These are phyloP conservation scores for Claviceps spartinae DNA, from an alignment of 2,329 filamentous ascomycete genomes.

Conservation along the genomic window DNA sequence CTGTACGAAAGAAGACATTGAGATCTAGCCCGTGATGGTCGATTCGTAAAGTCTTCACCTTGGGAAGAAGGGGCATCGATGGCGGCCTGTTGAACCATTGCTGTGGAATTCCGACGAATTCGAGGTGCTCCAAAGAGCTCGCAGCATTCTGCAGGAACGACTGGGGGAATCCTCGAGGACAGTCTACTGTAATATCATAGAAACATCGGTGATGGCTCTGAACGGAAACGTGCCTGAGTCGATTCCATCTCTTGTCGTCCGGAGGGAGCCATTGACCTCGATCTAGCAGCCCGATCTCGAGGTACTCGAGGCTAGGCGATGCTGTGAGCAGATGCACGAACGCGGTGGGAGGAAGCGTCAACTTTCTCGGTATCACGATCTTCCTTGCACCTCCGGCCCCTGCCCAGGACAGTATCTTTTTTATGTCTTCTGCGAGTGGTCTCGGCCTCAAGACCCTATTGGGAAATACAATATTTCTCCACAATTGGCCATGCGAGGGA, in stretches of 20 bases:
- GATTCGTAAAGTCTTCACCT: conserved; percentile 10
- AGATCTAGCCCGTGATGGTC: no score
- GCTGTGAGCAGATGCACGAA: no score
- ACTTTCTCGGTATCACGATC: no score
- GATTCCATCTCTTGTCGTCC: conserved; percentile 4
- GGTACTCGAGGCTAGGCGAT: conserved; percentile 12
- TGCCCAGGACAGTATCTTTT: no score
- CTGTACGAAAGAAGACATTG: no score
- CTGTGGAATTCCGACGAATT: conserved; percentile 12
- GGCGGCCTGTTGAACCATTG: conserved; percentile 8
- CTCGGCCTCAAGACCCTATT: no score
- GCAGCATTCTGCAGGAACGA: conserved; percentile 9
- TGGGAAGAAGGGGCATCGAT: conserved; percentile 13
- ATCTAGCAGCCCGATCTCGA: conserved; percentile 11
- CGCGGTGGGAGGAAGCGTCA: no score
- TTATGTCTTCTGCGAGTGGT: no score
- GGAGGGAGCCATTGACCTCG: conserved; percentile 1
- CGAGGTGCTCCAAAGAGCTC: conserved; percentile 10
- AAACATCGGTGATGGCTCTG: not conserved
- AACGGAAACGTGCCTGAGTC: conserved; percentile 7
- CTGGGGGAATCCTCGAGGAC: conserved; percentile 4
- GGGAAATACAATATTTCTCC: no score
- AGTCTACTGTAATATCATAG: not conserved
- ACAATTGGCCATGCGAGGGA: no score
- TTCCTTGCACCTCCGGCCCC: no score